These are phyloP conservation scores for Volvariella surrecta DNA, from an alignment of 1,284 basidiomycete species.

Conservation along the genomic window DNA sequence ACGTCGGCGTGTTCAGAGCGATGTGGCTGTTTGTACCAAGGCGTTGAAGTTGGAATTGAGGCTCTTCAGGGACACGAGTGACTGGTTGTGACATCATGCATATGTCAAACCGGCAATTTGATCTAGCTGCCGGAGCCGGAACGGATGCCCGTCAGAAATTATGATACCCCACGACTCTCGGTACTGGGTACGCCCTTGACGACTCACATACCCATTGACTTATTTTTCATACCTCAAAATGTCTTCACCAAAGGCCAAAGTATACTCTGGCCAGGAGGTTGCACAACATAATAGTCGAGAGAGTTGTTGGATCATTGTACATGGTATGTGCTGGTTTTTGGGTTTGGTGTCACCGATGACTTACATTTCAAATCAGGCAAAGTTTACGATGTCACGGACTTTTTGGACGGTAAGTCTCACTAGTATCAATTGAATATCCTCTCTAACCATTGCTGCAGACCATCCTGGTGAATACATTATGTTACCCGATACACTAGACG, in stretches of 20 bases:
- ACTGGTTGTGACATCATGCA: too few species aligned
- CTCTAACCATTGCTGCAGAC: slow-evolving; percentile 25
- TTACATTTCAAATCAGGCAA: slow-evolving; percentile 33
- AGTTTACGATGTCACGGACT: slow-evolving; percentile 31
- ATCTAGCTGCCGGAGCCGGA: not conserved
- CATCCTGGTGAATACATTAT: slow-evolving; percentile 42
- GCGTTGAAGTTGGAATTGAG: not conserved
- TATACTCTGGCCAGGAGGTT: slow-evolving; percentile 50
- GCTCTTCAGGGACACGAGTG: too few species aligned
- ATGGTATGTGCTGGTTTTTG: too few species aligned
- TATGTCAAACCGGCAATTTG: slow-evolving; percentile 9
- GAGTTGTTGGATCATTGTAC: slow-evolving; percentile 87
- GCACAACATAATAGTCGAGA: slow-evolving; percentile 61
- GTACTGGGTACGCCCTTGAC: too few species aligned
- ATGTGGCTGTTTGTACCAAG: not conserved
- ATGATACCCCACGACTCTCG: too few species aligned
- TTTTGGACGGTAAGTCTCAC: slow-evolving; percentile 11
- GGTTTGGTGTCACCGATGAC: too few species aligned
- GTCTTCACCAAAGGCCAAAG: slow-evolving; percentile 6
- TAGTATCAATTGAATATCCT: not conserved
- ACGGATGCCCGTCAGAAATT: too few species aligned
- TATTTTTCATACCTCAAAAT: slow-evolving; percentile 2
- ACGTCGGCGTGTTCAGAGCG: not conserved
- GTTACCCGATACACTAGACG: too few species aligned
- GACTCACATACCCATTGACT: too few species aligned